Base-by-base conservation (phyloP, 805 yeast species). In the Saccharomyces jurei region DNA sequence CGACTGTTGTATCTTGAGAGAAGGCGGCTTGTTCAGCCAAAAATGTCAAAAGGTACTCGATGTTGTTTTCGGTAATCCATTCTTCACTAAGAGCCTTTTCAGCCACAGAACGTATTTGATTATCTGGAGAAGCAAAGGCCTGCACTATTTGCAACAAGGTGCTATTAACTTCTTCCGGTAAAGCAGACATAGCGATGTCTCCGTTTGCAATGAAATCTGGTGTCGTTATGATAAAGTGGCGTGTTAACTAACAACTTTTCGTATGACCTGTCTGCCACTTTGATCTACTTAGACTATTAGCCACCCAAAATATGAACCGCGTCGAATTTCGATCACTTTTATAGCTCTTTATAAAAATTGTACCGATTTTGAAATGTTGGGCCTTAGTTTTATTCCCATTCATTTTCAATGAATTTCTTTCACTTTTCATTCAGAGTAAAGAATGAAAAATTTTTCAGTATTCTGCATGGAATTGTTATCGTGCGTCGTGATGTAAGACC, bases 91-190 rank as follows among this genome's bases (percentile, higher is more conserved):
- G 75, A 14, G 78, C 73, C 54, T 75, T 76, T 68, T 92, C 99
- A 8, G 97, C 97, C 28, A 76, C 78, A 6, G 91, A 74, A 66
- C 99, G 86, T 36, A 79, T 70, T 11, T 73, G 64, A 68, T 92
- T 91, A 63, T 91, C 89, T 8, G 95, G 76, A 4, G 97, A 86
- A 8, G 90, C 80, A 58, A 92, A 80, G 21, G 85, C 89, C 58
- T 74, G 71, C 36, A 89, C 73, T 46, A 90, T 77, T 58, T 78
- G 78, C 22, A 73, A 59, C 60, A 89, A 73, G 2, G 81, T 80
- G 32, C 65, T 71, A 53, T 81, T 78, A 46, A 81, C 79, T 41
- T 87, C 89, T 27, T 78, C 77, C 30, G 94, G 85, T 56, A 88
- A 59, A 6, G 68, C 67, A n/a, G 76, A 70, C 77, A 74, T 74